These are phyloP conservation scores for Volutella citrinella DNA, from an alignment of 2,329 filamentous ascomycete species.

Conservation along the genomic window DNA sequence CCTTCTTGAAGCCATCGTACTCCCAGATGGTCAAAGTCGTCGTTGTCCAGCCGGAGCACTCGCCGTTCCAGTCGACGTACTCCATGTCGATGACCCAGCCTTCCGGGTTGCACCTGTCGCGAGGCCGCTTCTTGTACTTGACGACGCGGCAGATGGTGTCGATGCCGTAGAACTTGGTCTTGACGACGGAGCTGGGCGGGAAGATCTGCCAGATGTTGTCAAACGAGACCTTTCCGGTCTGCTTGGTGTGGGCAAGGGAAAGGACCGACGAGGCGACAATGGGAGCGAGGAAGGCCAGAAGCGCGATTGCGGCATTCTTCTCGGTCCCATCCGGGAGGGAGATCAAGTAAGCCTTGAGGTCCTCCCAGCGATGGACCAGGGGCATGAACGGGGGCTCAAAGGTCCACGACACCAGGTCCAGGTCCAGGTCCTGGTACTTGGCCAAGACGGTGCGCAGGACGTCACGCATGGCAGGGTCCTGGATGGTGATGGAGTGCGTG, in stretches of 20 bases:
- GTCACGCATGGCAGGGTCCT: conserved; percentile 27
- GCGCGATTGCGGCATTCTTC: conserved; percentile 7
- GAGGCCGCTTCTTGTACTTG: conserved; percentile 20
- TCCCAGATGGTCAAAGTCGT: conserved; percentile 21
- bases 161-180: conserved; percentile 30
- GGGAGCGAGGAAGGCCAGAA: conserved; percentile 31
- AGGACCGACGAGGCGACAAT: conserved; percentile 25
- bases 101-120: conserved; percentile 7
- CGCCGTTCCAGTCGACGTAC: conserved; percentile 36
- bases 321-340: not conserved
- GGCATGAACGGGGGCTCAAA: conserved; percentile 31
- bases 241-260: conserved; percentile 21
- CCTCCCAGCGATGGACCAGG: conserved; percentile 35
- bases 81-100: conserved; percentile 29
- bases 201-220: conserved; percentile 35
- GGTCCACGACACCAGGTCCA: conserved; percentile 30
- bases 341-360: conserved; percentile 7
- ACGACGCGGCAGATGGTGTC: conserved; percentile 35
- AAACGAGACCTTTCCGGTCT: conserved; percentile 30
- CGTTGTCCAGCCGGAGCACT: conserved; percentile 25
- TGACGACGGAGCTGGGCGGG: conserved; percentile 29
- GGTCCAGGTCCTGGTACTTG: conserved; percentile 33
- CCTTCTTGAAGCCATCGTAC: conserved; percentile 24
- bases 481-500: conserved; percentile 30
- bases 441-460: conserved; percentile 27